Evolutionary conservation across 805 yeast genomes (phyloP), one percentile per base, ranked within the genome.

Genomic region (Candida piceae): DNA sequence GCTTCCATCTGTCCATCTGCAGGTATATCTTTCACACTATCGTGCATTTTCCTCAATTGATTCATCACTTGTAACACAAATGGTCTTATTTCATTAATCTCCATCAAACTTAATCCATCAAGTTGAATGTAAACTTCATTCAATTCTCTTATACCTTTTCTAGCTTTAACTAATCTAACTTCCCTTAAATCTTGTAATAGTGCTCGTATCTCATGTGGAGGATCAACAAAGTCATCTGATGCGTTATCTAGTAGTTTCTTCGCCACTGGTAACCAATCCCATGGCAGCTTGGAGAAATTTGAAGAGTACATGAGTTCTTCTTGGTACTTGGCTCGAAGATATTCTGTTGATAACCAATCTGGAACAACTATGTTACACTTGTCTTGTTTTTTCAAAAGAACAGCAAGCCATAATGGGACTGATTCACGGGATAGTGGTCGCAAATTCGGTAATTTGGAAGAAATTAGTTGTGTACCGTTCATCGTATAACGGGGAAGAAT

Each of bases 341-440:
- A 66, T 15, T 66, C 64, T 32, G 74, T 59, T 8, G 70, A 72
- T 8, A 93, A 67, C 98, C 98, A 93, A 1, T 66, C 70, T 0
- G 98, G 98, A 11, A 88, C 81, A 7, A 86, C 78, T 3, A 93
- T 78, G 44, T 80, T 82, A 60, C 97, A 87, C 50, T 88, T 81
- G 32, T 79, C 81, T 57, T 93, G 97, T 32, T 80, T 78, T 52
- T 86, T 87, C 34, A 93, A 64, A 16, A 89, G 63, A 7, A 89
- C 55, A 0, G 97, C 97, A 16, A 85, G 65, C 97, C 97, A 93
- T 2, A 90, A 45, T 0, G 96, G 95, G 0, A 93, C 78, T 32
- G 73, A 66, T 15, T 71, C 73, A 35, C 89, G 69, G 42, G 81
- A 72, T 73, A 84, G 70, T 0, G 94, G 86, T 31, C 73, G 59